Conservation (phyloP, 345 rosid genomes). For the Luvunga scandens region DNA sequence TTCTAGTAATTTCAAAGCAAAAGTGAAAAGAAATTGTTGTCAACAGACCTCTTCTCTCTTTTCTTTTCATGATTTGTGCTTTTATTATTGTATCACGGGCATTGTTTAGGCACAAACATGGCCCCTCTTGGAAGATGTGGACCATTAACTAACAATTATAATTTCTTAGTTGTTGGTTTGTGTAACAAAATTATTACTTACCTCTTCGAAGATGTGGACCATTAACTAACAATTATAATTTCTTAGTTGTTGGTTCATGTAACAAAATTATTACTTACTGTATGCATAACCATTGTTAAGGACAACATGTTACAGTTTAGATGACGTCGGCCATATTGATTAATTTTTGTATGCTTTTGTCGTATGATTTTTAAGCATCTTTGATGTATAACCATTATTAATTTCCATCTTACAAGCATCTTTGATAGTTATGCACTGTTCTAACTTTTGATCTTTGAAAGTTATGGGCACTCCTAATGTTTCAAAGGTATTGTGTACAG, state of each 20-base stretch:
- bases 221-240: neutral
- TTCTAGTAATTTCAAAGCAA: neutral
- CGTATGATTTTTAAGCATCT: neutral
- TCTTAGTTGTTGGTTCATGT: neutral
- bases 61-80: neutral
- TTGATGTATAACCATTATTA: neutral
- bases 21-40: neutral
- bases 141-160: neutral
- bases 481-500: constrained; percentile 35
- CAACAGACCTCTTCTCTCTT: neutral
- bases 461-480: neutral
- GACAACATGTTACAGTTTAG: neutral
- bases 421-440: neutral
- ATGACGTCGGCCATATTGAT: neutral
- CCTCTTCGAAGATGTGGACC: neutral
- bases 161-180: neutral
- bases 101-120: neutral
- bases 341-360: neutral
- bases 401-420: neutral
- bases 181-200: too few species aligned
- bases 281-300: neutral
- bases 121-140: neutral
- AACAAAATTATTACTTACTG: neutral
- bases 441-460: neutral
- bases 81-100: neutral